Conservation (phyloP, 306 rosid genomes). For the Cotoneaster glaucophyllus region DNA sequence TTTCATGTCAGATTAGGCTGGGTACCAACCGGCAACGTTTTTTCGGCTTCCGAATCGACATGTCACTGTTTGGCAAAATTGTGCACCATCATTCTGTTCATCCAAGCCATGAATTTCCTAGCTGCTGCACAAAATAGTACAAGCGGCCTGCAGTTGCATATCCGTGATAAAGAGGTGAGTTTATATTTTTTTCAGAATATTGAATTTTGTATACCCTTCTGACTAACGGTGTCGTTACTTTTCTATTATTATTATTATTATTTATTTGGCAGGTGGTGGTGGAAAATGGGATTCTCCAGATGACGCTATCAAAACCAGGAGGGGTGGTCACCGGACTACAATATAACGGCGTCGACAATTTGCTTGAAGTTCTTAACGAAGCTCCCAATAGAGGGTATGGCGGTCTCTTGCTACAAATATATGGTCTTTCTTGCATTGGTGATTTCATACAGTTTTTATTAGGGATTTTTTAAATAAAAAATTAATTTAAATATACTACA, state of each 20-base stretch:
- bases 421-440: too few species aligned
- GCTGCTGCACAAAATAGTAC: neutral
- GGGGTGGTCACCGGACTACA: conserved; percentile 34
- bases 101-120: neutral
- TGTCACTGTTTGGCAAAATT: neutral
- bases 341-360: conserved; percentile 29
- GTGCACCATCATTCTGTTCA: neutral
- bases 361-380: conserved; percentile 29
- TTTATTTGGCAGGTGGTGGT: conserved; percentile 25
- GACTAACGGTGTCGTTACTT: neutral
- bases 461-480: too few species aligned
- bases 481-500: too few species aligned
- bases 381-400: conserved; percentile 34
- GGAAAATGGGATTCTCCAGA: conserved; percentile 32
- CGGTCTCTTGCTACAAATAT: neutral
- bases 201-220: too few species aligned
- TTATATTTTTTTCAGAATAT: neutral
- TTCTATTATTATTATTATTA: too few species aligned
- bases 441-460: too few species aligned
- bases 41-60: neutral
- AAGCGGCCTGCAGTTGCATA: conserved; percentile 33
- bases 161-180: conserved; percentile 43
- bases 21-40: neutral
- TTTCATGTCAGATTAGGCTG: neutral
- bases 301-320: conserved; percentile 37